Conservation (phyloP, 1,139 yeast genomes). For the Nakaseomyces kungkrabaensis region DNA sequence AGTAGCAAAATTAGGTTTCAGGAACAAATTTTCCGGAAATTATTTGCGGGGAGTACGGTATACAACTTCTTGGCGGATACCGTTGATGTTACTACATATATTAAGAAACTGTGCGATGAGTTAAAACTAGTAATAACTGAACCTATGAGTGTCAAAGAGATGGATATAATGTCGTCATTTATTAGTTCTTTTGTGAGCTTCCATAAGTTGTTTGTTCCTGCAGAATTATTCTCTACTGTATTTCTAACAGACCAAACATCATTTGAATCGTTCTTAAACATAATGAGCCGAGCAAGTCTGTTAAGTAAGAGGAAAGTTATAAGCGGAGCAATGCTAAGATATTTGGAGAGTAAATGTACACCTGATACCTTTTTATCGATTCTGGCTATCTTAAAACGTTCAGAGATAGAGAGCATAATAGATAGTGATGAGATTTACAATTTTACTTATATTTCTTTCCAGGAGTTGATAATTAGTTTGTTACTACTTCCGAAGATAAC, state of each 20-base stretch:
- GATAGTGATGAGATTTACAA: conserved; percentile 11
- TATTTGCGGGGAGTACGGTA: not conserved
- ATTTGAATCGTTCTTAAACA: not conserved
- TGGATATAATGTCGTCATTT: not conserved
- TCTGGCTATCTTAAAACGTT: not conserved
- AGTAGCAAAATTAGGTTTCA: not conserved
- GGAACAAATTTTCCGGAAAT: not conserved
- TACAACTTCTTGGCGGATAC: not conserved
- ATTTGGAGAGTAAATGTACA: not conserved
- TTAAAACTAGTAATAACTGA: not conserved
- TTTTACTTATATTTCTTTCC: conserved; percentile 17
- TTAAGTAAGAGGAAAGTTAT: not conserved
- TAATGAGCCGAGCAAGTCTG: not conserved
- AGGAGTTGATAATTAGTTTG: conserved; percentile 14
- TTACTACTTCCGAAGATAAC: not conserved
- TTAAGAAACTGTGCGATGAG: not conserved
- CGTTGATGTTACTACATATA: not conserved
- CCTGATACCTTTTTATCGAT: conserved; percentile 9
- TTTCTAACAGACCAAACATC: not conserved
- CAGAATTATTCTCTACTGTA: not conserved
- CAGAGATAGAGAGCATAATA: conserved; percentile 9
- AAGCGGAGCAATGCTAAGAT: not conserved
- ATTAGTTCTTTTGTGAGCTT: not conserved
- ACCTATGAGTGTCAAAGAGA: not conserved
- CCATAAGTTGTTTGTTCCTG: not conserved